phyloP scores from a whole-genome alignment of 805 yeast species.

The Pichia nanzhaoensis region DNA sequence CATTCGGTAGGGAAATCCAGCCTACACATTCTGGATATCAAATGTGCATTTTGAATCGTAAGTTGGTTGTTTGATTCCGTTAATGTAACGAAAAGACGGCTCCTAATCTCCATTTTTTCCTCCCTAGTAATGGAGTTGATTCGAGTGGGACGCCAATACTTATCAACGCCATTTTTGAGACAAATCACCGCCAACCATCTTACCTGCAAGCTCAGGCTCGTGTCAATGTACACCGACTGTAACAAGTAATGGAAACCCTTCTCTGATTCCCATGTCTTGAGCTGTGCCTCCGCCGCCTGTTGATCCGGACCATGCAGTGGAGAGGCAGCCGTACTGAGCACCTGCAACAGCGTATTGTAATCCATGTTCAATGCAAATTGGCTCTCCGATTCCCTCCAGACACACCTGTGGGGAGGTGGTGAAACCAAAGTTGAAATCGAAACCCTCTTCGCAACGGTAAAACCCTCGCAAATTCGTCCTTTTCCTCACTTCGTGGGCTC shows the following conservation, averaged over 20 bases:
- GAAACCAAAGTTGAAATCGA: too few relatives aligned
- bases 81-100: conserved; percentile 47
- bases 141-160: conserved; percentile 73
- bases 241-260: conserved; percentile 33
- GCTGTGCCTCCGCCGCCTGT: conserved; percentile 59
- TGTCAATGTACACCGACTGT: conserved; percentile 52
- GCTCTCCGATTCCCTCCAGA: too few relatives aligned
- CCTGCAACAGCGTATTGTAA: conserved; percentile 28
- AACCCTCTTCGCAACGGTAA: too few relatives aligned
- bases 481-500: conserved; percentile 4
- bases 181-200: conserved; percentile 87
- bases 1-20: conserved; percentile 84
- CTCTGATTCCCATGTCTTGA: conserved; percentile 60
- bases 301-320: conserved; percentile 46
- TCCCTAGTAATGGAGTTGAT: conserved; percentile 46
- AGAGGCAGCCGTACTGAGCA: conserved; percentile 44
- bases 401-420: too few relatives aligned
- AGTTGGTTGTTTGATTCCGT: conserved; percentile 70
- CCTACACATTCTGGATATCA: conserved; percentile 70
- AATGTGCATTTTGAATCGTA: conserved; percentile 77
- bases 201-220: conserved; percentile 51
- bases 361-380: too few relatives aligned
- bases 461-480: not conserved
- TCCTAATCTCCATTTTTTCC: conserved; percentile 61
- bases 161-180: conserved; percentile 82